Evolutionary conservation across 2,329 filamentous ascomycete genomes (phyloP).

Genomic region (Penicillium sp.): DNA sequence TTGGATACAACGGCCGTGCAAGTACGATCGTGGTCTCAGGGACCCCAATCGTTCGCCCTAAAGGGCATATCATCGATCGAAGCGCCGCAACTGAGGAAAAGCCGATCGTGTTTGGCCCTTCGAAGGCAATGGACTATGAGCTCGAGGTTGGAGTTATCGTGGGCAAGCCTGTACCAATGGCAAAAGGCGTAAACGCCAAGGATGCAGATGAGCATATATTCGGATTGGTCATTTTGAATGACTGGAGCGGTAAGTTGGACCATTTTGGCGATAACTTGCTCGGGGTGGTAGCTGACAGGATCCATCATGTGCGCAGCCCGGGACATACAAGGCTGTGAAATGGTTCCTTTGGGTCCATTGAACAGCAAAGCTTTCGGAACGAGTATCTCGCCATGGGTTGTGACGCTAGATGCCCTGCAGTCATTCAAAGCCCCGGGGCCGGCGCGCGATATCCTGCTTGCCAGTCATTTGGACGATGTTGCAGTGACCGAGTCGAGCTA

Average conservation of each 20-base stretch:
- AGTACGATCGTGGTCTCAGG: slow-evolving; percentile 56
- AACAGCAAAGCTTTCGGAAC: slow-evolving; percentile 65
- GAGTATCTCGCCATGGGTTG: slow-evolving; percentile 62
- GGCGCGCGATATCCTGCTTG: slow-evolving; percentile 14
- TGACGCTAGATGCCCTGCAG: slow-evolving; percentile 62
- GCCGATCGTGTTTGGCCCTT: slow-evolving; percentile 24
- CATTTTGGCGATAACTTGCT: neutral
- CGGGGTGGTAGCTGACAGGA: neutral
- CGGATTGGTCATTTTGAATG: slow-evolving; percentile 63
- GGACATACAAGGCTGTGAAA: slow-evolving; percentile 64
- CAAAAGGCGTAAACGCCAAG: slow-evolving; percentile 42
- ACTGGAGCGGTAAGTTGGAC: slow-evolving; percentile 50
- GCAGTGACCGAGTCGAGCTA: slow-evolving; percentile 17
- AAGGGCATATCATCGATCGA: slow-evolving; percentile 38
- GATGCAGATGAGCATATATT: slow-evolving; percentile 63
- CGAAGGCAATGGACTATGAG: slow-evolving; percentile 40
- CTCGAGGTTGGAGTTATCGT: slow-evolving; percentile 51
- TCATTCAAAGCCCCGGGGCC: slow-evolving; percentile 23
- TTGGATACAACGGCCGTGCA: slow-evolving; percentile 58
- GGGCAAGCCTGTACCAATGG: slow-evolving; percentile 43
- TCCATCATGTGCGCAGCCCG: slow-evolving; percentile 16
- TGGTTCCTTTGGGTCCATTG: slow-evolving; percentile 62
- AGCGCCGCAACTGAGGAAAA: slow-evolving; percentile 17
- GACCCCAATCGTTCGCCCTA: slow-evolving; percentile 51
- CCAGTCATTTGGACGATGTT: slow-evolving; percentile 21